Evolutionary conservation across 164 flowering plant genomes (phyloP).

Genomic region (Liquidambar formosana): DNA sequence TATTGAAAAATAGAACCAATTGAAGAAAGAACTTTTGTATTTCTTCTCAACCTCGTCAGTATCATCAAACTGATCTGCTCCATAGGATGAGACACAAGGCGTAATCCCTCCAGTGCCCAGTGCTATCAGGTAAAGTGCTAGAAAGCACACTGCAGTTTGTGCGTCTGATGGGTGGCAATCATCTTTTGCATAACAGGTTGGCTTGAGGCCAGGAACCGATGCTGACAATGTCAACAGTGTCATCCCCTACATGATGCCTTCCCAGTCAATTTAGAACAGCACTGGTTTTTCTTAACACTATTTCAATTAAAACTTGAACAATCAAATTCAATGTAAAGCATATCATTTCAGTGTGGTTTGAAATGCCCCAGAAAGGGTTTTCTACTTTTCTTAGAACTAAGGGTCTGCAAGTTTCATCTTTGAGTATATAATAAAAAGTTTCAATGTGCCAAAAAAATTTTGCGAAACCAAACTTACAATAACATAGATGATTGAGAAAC

Average conservation of each 20-base stretch:
- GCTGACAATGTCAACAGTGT: slow-evolving; percentile 63
- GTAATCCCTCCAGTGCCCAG: slow-evolving; percentile 76
- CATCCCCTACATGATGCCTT: slow-evolving; percentile 68
- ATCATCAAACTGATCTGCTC: slow-evolving; percentile 82
- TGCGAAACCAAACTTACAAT: slow-evolving; percentile 36
- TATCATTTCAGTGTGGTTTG: too few relatives aligned
- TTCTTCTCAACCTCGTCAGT: slow-evolving; percentile 56
- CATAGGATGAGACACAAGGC: slow-evolving; percentile 74
- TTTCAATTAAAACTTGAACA: too few relatives aligned
- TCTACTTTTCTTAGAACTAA: too few relatives aligned
- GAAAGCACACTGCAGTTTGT: slow-evolving; percentile 38
- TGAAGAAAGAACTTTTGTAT: slow-evolving; percentile 49
- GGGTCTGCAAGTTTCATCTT: too few relatives aligned
- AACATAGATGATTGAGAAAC: slow-evolving; percentile 51
- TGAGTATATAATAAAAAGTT: too few relatives aligned
- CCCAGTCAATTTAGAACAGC: too few relatives aligned
- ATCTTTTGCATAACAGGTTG: slow-evolving; percentile 37
- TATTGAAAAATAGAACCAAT: slow-evolving; percentile 42
- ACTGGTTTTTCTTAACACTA: too few relatives aligned
- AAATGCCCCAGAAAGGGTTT: too few relatives aligned
- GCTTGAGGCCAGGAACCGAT: slow-evolving; percentile 57
- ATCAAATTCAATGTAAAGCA: too few relatives aligned
- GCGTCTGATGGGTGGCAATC: slow-evolving; percentile 38
- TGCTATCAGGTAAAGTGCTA: slow-evolving; percentile 60
- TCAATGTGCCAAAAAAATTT: too few relatives aligned